Percentiles rank a stretch among this genome's conserved stretches.
phyloP scores from a whole-genome alignment of 176 grass and related monocot genomes.

The Rhynchospora pubera region DNA sequence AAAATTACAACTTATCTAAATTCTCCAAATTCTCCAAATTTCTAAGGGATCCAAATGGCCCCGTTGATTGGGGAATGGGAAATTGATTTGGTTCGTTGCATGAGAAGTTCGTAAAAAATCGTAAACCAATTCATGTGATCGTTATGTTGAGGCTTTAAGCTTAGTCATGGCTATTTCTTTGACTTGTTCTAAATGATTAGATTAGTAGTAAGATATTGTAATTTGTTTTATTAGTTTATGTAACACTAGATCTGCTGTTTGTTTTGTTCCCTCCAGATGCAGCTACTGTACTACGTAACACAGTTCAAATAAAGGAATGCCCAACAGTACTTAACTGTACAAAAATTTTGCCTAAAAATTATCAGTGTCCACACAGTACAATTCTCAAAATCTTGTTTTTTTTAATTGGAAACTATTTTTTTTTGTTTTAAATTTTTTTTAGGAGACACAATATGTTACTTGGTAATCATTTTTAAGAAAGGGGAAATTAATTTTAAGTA shows the following conservation, averaged over 20 bases:
- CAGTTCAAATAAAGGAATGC: neutral
- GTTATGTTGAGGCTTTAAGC: slow-evolving; percentile 21
- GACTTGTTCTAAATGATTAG: slow-evolving; percentile 40
- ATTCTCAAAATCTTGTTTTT: neutral
- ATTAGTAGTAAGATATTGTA: slow-evolving; percentile 14
- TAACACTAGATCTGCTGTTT: neutral
- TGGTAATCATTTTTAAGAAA: neutral
- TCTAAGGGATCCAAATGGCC: too few relatives aligned
- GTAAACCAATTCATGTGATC: slow-evolving; percentile 22
- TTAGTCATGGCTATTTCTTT: slow-evolving; percentile 30
- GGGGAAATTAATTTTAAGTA: neutral
- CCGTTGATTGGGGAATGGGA: neutral
- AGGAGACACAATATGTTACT: neutral
- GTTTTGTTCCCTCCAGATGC: neutral
- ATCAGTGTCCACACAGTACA: too few relatives aligned
- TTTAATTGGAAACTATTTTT: neutral
- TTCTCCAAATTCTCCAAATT: too few relatives aligned
- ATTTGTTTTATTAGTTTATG: slow-evolving; percentile 12
- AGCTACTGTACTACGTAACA: neutral
- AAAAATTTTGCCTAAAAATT: too few relatives aligned
- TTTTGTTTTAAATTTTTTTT: neutral
- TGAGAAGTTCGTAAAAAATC: neutral
- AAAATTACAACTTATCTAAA: too few relatives aligned
- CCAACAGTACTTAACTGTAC: neutral
- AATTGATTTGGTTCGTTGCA: neutral